Evolutionary conservation across 2,329 filamentous ascomycete genomes (phyloP).

Genomic region (Cytospora schulzeri): DNA sequence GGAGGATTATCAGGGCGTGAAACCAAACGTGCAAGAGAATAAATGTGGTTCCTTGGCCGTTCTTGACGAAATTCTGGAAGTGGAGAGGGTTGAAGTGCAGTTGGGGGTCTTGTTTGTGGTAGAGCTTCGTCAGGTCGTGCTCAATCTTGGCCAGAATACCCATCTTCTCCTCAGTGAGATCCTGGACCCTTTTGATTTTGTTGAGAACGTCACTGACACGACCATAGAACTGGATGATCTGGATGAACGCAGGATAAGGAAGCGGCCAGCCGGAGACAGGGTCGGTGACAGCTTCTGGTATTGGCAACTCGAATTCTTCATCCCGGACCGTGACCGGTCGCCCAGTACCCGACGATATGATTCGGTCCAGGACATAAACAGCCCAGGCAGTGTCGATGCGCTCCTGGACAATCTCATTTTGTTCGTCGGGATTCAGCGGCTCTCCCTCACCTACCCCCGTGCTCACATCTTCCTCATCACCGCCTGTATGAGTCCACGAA

Average conservation of each 20-base stretch:
- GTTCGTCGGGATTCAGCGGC: slow-evolving; percentile 51
- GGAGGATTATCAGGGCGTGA: slow-evolving; percentile 79
- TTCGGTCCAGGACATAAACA: slow-evolving; percentile 82
- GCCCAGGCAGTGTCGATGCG: slow-evolving; percentile 88
- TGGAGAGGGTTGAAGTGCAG: slow-evolving; percentile 85
- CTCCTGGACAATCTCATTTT: slow-evolving; percentile 73
- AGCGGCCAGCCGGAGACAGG: slow-evolving; percentile 70
- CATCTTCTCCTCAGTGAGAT: slow-evolving; percentile 75
- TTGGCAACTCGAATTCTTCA: slow-evolving; percentile 79
- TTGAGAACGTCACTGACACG: slow-evolving; percentile 83
- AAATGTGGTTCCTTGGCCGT: slow-evolving; percentile 82
- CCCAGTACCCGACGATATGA: slow-evolving; percentile 86
- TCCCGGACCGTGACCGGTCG: slow-evolving; percentile 81
- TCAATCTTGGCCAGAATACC: slow-evolving; percentile 76
- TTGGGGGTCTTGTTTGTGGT: slow-evolving; percentile 73
- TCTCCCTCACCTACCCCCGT: slow-evolving; percentile 33
- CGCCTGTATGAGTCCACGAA: slow-evolving; percentile 43
- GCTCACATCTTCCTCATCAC: slow-evolving; percentile 26
- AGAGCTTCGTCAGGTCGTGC: slow-evolving; percentile 69
- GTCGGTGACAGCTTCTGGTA: slow-evolving; percentile 55
- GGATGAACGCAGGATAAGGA: slow-evolving; percentile 77
- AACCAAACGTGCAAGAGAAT: slow-evolving; percentile 89
- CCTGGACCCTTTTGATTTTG: slow-evolving; percentile 71
- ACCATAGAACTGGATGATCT: slow-evolving; percentile 85
- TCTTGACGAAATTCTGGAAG: slow-evolving; percentile 81